Conservation (phyloP, 129 eudicot species). For the Lactuca sativa region DNA sequence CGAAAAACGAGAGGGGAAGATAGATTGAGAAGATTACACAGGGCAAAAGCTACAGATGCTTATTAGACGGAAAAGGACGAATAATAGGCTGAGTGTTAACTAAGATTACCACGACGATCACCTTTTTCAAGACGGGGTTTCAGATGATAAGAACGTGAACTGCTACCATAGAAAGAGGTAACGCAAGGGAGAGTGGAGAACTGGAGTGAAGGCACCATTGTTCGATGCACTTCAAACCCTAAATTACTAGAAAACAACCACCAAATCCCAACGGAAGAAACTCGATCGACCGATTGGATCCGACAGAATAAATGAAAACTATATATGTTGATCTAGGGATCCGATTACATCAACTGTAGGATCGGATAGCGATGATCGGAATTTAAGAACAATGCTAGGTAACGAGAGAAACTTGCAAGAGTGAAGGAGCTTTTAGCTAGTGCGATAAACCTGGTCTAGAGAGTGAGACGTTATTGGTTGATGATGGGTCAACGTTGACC, state of each 20-base stretch:
- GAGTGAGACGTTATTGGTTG: not conserved
- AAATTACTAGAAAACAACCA: constrained; percentile 1
- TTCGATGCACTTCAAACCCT: constrained; percentile 67
- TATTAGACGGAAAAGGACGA: not conserved
- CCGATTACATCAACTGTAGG: not conserved
- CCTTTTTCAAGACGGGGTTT: constrained; percentile 70
- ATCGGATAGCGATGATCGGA: constrained; percentile 23
- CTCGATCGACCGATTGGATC: not conserved
- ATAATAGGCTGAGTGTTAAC: constrained; percentile 48
- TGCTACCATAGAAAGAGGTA: constrained; percentile 37
- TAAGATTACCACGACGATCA: constrained; percentile 96
- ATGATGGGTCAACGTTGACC: constrained; percentile 4
- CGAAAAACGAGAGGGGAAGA: not conserved
- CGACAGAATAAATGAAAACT: not conserved
- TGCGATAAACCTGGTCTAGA: constrained; percentile 2
- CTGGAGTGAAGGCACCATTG: constrained; percentile 62
- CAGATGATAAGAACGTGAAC: constrained; percentile 63
- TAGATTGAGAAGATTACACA: constrained; percentile 8
- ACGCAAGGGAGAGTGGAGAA: constrained; percentile 31
- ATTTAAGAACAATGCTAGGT: constrained; percentile 10
- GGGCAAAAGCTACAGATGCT: constrained; percentile 10
- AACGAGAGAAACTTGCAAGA: constrained; percentile 1
- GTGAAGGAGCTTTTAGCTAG: constrained; percentile 7
- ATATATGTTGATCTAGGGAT: constrained; percentile 8
- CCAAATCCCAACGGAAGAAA: constrained; percentile 13